phyloP scores from a whole-genome alignment of 1,284 basidiomycete species.

The Ceratobasidium sp. region DNA sequence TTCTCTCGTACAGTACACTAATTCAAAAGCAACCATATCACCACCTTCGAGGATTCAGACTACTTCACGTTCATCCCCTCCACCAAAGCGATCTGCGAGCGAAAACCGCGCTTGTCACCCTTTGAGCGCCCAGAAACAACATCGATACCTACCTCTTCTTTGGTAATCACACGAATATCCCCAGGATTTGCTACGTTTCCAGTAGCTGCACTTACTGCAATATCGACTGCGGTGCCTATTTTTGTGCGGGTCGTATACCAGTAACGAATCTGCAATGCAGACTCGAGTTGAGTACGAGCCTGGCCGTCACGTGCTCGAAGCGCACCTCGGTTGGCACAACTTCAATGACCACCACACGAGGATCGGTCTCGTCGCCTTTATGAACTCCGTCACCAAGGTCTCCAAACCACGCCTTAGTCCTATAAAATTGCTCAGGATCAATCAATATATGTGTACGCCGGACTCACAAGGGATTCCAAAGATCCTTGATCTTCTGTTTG shows the following conservation, averaged over 20 bases:
- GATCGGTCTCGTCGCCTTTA: conserved; percentile 84
- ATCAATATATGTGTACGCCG: conserved; percentile 58
- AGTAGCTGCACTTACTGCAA: conserved; percentile 67
- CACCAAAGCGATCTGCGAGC: conserved; percentile 31
- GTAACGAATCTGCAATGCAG: conserved; percentile 76
- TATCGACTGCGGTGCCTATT: conserved; percentile 65
- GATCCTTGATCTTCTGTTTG: conserved; percentile 73
- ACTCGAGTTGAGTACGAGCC: neutral
- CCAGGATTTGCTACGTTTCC: conserved; percentile 74
- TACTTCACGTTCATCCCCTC: conserved; percentile 9
- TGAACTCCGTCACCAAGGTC: conserved; percentile 91
- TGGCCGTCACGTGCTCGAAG: conserved; percentile 72
- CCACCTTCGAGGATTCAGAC: neutral
- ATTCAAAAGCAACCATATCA: neutral
- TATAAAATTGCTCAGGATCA: conserved; percentile 61
- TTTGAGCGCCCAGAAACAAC: neutral
- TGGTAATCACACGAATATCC: conserved; percentile 70
- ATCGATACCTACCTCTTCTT: conserved; percentile 66
- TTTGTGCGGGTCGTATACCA: conserved; percentile 70
- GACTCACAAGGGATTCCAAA: conserved; percentile 74
- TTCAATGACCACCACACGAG: conserved; percentile 84
- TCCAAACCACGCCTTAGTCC: conserved; percentile 85
- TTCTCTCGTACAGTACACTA: neutral
- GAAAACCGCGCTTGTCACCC: neutral
- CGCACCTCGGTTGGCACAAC: conserved; percentile 78